Percentiles rank a stretch among this genome's conserved stretches.
These are phyloP conservation scores for Pharus latifolius DNA, from an alignment of 176 grass and related monocot genomes.

Conservation along the genomic window DNA sequence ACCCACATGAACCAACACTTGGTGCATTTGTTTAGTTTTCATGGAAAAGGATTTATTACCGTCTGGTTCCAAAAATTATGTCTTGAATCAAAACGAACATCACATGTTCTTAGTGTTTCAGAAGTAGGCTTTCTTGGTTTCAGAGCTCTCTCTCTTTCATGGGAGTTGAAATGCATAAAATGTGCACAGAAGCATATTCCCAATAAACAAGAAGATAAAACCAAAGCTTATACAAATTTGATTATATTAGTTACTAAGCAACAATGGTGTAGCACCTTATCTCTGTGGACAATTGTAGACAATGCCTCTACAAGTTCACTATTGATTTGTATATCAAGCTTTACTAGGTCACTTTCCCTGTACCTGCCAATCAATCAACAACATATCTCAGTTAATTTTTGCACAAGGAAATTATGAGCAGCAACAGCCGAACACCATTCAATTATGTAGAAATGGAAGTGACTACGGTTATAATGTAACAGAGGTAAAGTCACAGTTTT, in stretches of 20 bases:
- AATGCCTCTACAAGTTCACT: slow-evolving; percentile 86
- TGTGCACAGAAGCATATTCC: neutral
- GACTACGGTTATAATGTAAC: too few species aligned
- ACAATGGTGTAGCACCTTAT: slow-evolving; percentile 46
- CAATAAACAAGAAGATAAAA: neutral
- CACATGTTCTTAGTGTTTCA: neutral
- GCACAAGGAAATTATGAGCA: neutral
- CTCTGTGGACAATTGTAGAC: slow-evolving; percentile 92
- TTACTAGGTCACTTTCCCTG: slow-evolving; percentile 82
- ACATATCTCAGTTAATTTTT: neutral
- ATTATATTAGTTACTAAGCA: neutral
- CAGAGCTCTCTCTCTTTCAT: neutral
- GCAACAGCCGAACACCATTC: too few species aligned
- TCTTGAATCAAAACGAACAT: neutral
- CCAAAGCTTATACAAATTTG: neutral
- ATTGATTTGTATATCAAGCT: slow-evolving; percentile 92
- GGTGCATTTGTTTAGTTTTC: too few species aligned
- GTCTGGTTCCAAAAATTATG: neutral
- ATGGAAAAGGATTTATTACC: too few species aligned
- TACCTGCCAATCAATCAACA: slow-evolving; percentile 50
- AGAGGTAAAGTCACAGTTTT: too few species aligned
- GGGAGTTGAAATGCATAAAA: neutral
- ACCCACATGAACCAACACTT: too few species aligned
- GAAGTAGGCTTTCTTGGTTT: slow-evolving; percentile 7
- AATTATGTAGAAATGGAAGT: too few species aligned